Base-by-base conservation (phyloP, 164 flowering plant species). In the Hamamelis virginiana region DNA sequence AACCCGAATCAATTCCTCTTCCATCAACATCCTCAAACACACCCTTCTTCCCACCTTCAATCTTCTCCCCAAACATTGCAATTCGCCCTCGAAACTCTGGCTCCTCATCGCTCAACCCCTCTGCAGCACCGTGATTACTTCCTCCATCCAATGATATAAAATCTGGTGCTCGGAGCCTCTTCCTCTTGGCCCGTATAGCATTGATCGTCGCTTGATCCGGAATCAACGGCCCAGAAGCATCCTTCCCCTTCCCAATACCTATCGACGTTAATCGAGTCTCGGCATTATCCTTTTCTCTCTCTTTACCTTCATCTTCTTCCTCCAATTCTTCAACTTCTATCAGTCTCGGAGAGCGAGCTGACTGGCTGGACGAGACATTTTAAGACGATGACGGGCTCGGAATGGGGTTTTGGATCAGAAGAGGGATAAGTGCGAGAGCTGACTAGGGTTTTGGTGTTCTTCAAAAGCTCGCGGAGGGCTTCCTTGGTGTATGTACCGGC, bases 91-190 rank as follows among this genome's bases (percentile, higher is more conserved):
- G 90, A 79, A 87, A 88, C 70, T 92, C 98, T 0, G 89, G 86
- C 67, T 95, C 99, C 60, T 95, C 99, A 41, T 95, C 99, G 62
- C 97, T 92, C 81, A 86, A 75, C 43, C 91, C 97, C 64, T 85
- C 96, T 0, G 78, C 82, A 4, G 68, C 86, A 5, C 89, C 86
- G 59, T 81, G 91, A 77, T 85, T 84, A 65, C 86, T 85, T 50
- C 98, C 96, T 1, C 77, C 82, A 72, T 95, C 98, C 80, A 96
- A 73, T 0, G 96, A 77, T 16, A 96, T 91, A 69, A 53, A 96
- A 78, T 91, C 99, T 5, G 91, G 90, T 0, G 91, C 91, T 77
- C 99, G 80, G 28, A 85, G 45, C 71, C 87, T 69, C 64, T 93
- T 98, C 73, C 90, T 81, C 82, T 86, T 85, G 0, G 99, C 99